These are phyloP conservation scores for Boletus reticuloceps DNA, from an alignment of 768 basidiomycete genomes.

Conservation along the genomic window DNA sequence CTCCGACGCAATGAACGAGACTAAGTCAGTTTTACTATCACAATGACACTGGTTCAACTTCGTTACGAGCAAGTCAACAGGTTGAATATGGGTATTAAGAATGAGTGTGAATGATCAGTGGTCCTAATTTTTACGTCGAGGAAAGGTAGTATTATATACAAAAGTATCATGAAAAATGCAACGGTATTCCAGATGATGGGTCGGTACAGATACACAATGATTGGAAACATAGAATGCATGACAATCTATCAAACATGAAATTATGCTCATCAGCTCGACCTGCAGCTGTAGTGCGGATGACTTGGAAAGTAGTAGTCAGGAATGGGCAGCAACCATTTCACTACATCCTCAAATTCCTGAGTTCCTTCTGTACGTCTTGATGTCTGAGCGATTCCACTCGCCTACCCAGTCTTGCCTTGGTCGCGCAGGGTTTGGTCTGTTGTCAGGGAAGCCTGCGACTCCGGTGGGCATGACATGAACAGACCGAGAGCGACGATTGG, in stretches of 20 bases:
- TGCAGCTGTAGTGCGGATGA: constrained; percentile 10
- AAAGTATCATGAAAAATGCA: constrained; percentile 3
- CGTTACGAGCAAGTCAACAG: too few relatives aligned
- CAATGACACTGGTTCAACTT: too few relatives aligned
- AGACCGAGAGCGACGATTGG: constrained; percentile 15
- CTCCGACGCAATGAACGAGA: too few relatives aligned
- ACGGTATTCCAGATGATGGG: not conserved
- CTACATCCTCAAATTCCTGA: constrained; percentile 27
- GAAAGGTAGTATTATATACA: not conserved
- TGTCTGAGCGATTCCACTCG: constrained; percentile 41
- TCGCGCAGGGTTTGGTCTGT: not conserved
- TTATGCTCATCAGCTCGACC: constrained; percentile 7
- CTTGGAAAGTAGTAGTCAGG: not conserved
- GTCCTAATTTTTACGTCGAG: too few relatives aligned
- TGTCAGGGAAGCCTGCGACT: not conserved
- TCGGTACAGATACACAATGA: constrained; percentile 11
- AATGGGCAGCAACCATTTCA: constrained; percentile 1
- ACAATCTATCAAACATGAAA: not conserved
- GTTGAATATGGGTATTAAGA: too few relatives aligned
- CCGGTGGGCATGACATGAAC: constrained; percentile 1
- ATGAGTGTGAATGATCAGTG: not conserved
- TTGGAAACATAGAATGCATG: not conserved
- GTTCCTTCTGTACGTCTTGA: constrained; percentile 38
- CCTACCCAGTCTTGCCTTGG: constrained; percentile 32
- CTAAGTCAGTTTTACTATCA: too few relatives aligned